phyloP scores from a whole-genome alignment of 805 yeast species.

The Kodamaea nitidulidarum region DNA sequence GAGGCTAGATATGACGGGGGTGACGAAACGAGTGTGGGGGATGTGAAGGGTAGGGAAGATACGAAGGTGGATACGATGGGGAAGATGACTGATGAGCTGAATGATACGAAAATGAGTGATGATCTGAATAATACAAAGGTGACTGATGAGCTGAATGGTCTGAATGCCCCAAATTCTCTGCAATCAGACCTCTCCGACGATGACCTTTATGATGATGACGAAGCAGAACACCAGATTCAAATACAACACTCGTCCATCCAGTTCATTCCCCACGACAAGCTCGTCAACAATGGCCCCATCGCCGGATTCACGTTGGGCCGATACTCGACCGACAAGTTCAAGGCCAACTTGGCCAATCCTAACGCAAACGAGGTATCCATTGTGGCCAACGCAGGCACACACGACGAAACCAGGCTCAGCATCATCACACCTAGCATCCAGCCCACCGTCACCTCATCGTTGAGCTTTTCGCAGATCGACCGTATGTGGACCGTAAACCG shows the following conservation, averaged over 20 bases:
- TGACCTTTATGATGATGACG: conserved; percentile 15
- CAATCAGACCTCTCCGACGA: conserved; percentile 30
- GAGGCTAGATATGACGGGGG: conserved; percentile 29
- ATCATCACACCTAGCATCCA: conserved; percentile 64
- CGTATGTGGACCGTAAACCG: conserved; percentile 71
- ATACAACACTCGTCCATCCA: conserved; percentile 17
- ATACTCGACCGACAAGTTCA: conserved; percentile 48
- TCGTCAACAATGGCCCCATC: conserved; percentile 70
- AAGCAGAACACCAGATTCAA: conserved; percentile 5
- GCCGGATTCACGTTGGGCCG: conserved; percentile 64
- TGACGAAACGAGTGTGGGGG: no score
- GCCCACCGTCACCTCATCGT: conserved; percentile 63
- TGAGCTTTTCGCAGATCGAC: conserved; percentile 67
- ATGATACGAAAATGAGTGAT: no score
- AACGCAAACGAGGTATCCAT: conserved; percentile 62
- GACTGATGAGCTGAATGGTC: no score
- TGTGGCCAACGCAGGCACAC: conserved; percentile 67
- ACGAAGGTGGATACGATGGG: no score
- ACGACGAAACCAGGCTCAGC: conserved; percentile 50
- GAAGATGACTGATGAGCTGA: no score
- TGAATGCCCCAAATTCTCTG: no score
- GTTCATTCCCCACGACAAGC: conserved; percentile 48
- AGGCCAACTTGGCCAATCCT: conserved; percentile 67
- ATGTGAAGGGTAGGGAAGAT: no score
- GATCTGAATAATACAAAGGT: no score